A percentile compares a stretch with the other conserved stretches of the same genome.
These are phyloP conservation scores for Colletotrichum eleusines DNA, from an alignment of 2,329 filamentous ascomycete genomes.

Conservation along the genomic window DNA sequence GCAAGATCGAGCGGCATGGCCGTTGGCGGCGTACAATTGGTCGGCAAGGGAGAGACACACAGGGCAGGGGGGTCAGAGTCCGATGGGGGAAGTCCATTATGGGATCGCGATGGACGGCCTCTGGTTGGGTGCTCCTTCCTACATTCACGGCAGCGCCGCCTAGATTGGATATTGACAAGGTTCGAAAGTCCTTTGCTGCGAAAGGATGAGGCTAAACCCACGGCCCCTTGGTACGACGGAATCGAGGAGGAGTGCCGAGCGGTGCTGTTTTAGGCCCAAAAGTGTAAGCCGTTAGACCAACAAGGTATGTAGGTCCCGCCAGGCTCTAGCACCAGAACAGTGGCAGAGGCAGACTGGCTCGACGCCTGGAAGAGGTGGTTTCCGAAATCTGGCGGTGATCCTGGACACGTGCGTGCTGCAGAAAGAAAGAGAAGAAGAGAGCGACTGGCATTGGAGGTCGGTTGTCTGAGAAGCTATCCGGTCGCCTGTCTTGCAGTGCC, in stretches of 20 bases:
- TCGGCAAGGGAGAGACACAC: constrained; percentile 24
- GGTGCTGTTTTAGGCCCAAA: constrained; percentile 34
- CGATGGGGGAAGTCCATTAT: constrained; percentile 42
- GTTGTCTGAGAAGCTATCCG: neutral
- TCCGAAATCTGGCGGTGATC: constrained; percentile 28
- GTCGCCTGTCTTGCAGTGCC: neutral
- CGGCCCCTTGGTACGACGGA: constrained; percentile 32
- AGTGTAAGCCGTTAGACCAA: constrained; percentile 38
- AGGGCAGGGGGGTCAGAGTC: constrained; percentile 18
- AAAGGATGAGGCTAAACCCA: constrained; percentile 37
- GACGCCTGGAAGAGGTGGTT: constrained; percentile 27
- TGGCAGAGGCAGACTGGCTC: constrained; percentile 14
- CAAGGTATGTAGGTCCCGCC: constrained; percentile 32
- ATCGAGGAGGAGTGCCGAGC: constrained; percentile 36
- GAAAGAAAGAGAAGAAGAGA: neutral
- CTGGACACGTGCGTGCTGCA: constrained; percentile 28
- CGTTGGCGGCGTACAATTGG: constrained; percentile 25
- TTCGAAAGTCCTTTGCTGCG: constrained; percentile 15
- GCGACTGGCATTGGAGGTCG: neutral
- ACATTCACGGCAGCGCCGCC: constrained; percentile 11
- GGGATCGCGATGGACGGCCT: constrained; percentile 33
- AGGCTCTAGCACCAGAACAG: constrained; percentile 15
- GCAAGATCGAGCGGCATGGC: constrained; percentile 31
- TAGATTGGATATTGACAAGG: constrained; percentile 11
- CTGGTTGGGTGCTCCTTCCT: constrained; percentile 11